Evolutionary conservation across 1,284 basidiomycete genomes (phyloP).

Genomic region (Boletellus sp.): DNA sequence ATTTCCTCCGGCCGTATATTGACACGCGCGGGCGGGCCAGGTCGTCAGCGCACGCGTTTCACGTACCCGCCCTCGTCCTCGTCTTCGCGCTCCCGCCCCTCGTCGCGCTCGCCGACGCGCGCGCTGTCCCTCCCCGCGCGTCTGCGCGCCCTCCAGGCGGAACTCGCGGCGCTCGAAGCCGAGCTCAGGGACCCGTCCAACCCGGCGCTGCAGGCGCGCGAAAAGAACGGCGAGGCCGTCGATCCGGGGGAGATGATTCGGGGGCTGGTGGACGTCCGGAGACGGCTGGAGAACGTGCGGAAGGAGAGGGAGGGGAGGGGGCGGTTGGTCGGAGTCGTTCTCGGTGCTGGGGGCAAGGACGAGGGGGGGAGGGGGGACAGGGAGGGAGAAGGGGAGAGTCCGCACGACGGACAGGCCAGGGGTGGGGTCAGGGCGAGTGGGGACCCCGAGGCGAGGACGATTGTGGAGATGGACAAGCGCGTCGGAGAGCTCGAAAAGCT

Average conservation of each 20-base stretch:
- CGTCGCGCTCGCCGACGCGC: slow-evolving; percentile 29
- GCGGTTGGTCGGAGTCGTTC: slow-evolving; percentile 58
- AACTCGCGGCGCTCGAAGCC: slow-evolving; percentile 60
- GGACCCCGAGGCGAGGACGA: slow-evolving; percentile 39
- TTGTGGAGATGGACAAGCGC: slow-evolving; percentile 75
- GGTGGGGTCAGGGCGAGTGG: slow-evolving; percentile 9
- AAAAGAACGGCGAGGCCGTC: slow-evolving; percentile 53
- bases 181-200: slow-evolving; percentile 72
- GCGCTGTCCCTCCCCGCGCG: slow-evolving; percentile 57
- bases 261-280: slow-evolving; percentile 68
- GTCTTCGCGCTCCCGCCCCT: slow-evolving; percentile 17
- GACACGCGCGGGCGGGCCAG: slow-evolving; percentile 24
- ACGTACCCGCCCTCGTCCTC: slow-evolving; percentile 58
- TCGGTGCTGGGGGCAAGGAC: slow-evolving; percentile 39
- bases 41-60: slow-evolving; percentile 53
- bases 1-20: background rate
- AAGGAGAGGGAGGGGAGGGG: slow-evolving; percentile 63
- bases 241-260: slow-evolving; percentile 74
- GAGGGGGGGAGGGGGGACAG: slow-evolving; percentile 20
- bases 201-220: slow-evolving; percentile 44
- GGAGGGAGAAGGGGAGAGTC: slow-evolving; percentile 11
- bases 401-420: slow-evolving; percentile 16
- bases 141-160: slow-evolving; percentile 57
- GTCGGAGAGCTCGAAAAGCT: slow-evolving; percentile 77
- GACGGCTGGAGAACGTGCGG: slow-evolving; percentile 62